Conservation (phyloP, 208 protist genomes). For the Trypanosoma melophagium region DNA sequence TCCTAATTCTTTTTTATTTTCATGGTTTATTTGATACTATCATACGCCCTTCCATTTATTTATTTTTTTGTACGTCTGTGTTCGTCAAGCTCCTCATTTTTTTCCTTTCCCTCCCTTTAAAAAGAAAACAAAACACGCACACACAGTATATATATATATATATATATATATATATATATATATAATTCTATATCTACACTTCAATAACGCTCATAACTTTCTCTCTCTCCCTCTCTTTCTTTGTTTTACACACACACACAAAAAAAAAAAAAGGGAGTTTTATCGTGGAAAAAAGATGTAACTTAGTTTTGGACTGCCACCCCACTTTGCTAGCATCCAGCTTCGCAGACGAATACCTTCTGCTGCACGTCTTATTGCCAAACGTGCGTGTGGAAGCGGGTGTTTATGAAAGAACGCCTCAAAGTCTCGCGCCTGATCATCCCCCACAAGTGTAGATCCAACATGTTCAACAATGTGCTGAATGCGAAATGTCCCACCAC, state of each 20-base stretch:
- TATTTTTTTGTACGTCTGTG: too few species aligned
- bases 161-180: too few species aligned
- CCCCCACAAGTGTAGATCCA: conserved; percentile 51
- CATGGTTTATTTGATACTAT: too few species aligned
- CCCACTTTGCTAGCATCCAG: conserved; percentile 67
- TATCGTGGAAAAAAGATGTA: conserved; percentile 24
- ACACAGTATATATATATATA: too few species aligned
- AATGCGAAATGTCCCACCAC: conserved; percentile 87
- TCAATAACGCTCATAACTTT: too few species aligned
- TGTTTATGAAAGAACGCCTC: conserved; percentile 70
- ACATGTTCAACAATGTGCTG: conserved; percentile 74
- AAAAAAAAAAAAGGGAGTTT: conserved; percentile 10
- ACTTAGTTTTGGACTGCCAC: conserved; percentile 22
- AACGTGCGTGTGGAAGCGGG: conserved; percentile 70
- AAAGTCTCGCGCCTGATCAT: conserved; percentile 53
- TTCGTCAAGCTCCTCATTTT: too few species aligned
- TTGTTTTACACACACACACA: background rate
- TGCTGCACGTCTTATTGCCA: conserved; percentile 64
- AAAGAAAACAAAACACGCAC: too few species aligned
- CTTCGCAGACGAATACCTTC: conserved; percentile 66
- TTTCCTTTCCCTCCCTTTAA: too few species aligned
- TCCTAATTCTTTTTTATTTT: too few species aligned
- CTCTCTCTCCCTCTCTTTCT: too few species aligned
- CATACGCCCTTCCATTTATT: too few species aligned
- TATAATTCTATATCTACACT: too few species aligned